Percentiles rank a stretch among this genome's conserved stretches.
These are phyloP conservation scores for Erythrophleum ivorense DNA, from an alignment of 331 rosid species.

Conservation along the genomic window DNA sequence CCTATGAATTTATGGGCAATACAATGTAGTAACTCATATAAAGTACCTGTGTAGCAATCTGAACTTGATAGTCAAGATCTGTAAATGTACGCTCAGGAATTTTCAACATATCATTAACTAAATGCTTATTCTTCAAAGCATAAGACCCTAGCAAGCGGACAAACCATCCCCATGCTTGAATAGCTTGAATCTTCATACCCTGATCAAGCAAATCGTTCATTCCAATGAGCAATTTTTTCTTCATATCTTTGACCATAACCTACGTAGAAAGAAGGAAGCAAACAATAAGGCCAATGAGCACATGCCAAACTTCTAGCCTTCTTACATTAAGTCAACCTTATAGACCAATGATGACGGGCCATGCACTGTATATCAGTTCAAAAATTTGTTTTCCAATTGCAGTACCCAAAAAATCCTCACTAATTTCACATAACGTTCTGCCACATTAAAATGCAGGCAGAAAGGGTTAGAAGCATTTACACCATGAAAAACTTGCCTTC, in stretches of 20 bases:
- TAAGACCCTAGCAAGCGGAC: constrained; percentile 71
- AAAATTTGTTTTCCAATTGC: constrained; percentile 23
- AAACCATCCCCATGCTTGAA: constrained; percentile 95
- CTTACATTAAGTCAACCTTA: constrained; percentile 8
- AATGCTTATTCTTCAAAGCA: constrained; percentile 68
- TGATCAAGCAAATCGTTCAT: constrained; percentile 65
- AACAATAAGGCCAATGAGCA: constrained; percentile 27
- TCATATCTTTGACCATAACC: constrained; percentile 79
- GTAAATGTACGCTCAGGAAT: constrained; percentile 84
- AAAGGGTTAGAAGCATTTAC: constrained; percentile 20
- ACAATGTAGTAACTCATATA: constrained; percentile 31
- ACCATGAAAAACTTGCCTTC: constrained; percentile 17
- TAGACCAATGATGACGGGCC: constrained; percentile 27
- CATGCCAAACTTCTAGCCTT: constrained; percentile 21
- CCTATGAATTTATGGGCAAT: constrained; percentile 36
- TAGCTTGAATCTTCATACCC: constrained; percentile 72
- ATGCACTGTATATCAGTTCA: not conserved
- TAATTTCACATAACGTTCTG: constrained; percentile 20
- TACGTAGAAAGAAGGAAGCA: constrained; percentile 34
- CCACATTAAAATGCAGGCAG: constrained; percentile 25
- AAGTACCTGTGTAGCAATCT: constrained; percentile 84
- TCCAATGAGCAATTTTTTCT: constrained; percentile 58
- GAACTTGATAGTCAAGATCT: constrained; percentile 80
- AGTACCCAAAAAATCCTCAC: not conserved
- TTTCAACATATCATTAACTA: constrained; percentile 80